Conservation (phyloP, 116 monocot genomes). For the Zostera marina region DNA sequence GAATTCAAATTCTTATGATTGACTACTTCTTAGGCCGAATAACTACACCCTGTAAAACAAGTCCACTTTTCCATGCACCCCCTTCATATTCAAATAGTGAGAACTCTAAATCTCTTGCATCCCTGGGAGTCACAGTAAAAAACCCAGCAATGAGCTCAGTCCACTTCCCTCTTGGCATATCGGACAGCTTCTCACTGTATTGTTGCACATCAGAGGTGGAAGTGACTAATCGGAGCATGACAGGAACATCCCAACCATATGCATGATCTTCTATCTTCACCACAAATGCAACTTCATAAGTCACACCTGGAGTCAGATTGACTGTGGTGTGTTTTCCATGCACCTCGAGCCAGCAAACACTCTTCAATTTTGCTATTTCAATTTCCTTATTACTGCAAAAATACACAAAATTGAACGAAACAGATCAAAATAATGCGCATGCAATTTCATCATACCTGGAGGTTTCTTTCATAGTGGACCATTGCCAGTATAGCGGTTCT, state of each 20-base stretch:
- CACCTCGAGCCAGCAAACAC: slow-evolving; percentile 64
- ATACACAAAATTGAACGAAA: background rate
- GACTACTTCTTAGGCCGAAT: slow-evolving; percentile 8
- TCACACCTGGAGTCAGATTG: slow-evolving; percentile 26
- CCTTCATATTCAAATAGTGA: slow-evolving; percentile 45
- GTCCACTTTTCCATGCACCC: slow-evolving; percentile 41
- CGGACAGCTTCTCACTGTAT: slow-evolving; percentile 19
- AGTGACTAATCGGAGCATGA: slow-evolving; percentile 24
- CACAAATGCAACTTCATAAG: slow-evolving; percentile 31
- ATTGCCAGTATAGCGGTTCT: slow-evolving; percentile 17
- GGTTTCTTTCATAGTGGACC: slow-evolving; percentile 12
- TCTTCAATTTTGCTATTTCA: slow-evolving; percentile 21
- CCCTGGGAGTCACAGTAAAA: slow-evolving; percentile 3
- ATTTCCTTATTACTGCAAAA: slow-evolving; percentile 17
- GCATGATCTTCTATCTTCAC: slow-evolving; percentile 23
- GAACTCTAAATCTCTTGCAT: slow-evolving; percentile 20
- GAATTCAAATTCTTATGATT: background rate
- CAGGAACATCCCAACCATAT: slow-evolving; percentile 31
- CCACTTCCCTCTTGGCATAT: slow-evolving; percentile 24
- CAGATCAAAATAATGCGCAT: slow-evolving; percentile 1
- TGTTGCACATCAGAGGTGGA: slow-evolving; percentile 9
- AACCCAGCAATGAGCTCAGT: slow-evolving; percentile 24
- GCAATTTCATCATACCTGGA: background rate
- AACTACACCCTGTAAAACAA: slow-evolving; percentile 26
- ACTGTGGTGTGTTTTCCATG: slow-evolving; percentile 26